Percentiles rank a stretch among this genome's conserved stretches.
Evolutionary conservation across 1,284 basidiomycete species (phyloP).

Genomic region (Flammula alnicola): DNA sequence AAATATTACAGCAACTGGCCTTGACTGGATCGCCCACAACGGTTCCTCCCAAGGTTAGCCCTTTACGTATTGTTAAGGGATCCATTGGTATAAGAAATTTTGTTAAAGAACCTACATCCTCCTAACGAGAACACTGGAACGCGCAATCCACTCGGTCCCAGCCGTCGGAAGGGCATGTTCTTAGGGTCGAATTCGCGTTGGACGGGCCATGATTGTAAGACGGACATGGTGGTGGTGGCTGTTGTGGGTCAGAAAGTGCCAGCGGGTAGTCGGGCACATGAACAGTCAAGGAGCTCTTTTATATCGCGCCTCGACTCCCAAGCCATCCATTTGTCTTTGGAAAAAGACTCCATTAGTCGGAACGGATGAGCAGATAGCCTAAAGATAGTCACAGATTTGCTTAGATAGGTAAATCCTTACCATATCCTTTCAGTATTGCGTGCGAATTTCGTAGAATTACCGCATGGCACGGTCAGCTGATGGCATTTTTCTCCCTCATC

Average conservation of each 20-base stretch:
- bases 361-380: neutral
- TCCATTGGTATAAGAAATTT: neutral
- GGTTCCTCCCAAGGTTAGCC: conserved; percentile 70
- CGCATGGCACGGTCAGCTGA: conserved; percentile 7
- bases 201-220: conserved; percentile 13
- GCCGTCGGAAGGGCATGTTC: conserved; percentile 72
- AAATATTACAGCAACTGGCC: conserved; percentile 30
- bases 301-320: too few species aligned
- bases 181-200: conserved; percentile 39
- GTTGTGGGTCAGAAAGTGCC: neutral
- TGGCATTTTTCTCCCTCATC: too few species aligned
- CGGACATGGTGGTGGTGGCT: neutral
- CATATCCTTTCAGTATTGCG: neutral
- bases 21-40: conserved; percentile 76
- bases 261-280: too few species aligned
- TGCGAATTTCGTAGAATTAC: neutral
- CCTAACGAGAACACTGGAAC: conserved; percentile 78
- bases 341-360: too few species aligned
- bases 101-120: conserved; percentile 58
- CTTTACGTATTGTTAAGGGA: conserved; percentile 31
- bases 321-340: too few species aligned
- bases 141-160: conserved; percentile 74
- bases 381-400: neutral
- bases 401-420: neutral
- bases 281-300: too few species aligned